phyloP scores from a whole-genome alignment of 345 rosid genomes.

The Cardiospermum halicacabum region DNA sequence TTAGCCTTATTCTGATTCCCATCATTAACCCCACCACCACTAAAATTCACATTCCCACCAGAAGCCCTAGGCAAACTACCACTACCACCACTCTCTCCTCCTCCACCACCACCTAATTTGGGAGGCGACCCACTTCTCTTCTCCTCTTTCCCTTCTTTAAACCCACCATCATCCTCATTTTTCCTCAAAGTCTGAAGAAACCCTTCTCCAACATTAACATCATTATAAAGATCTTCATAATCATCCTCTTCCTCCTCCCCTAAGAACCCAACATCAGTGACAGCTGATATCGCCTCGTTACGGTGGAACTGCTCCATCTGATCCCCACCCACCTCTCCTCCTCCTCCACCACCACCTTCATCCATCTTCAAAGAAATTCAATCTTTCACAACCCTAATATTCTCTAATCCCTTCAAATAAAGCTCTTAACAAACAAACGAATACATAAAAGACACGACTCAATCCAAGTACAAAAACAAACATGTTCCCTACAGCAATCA shows the following conservation, averaged over 20 bases:
- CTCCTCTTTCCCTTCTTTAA: slow-evolving; percentile 13
- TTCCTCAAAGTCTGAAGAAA: slow-evolving; percentile 58
- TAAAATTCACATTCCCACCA: slow-evolving; percentile 27
- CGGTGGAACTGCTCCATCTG: slow-evolving; percentile 59
- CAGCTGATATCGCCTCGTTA: slow-evolving; percentile 65
- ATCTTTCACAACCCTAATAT: slow-evolving; percentile 5
- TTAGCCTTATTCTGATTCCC: slow-evolving; percentile 16
- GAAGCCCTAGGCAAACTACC: slow-evolving; percentile 24
- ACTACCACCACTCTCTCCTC: slow-evolving; percentile 32
- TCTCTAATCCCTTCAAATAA: background rate
- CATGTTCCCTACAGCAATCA: background rate
- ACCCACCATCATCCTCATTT: slow-evolving; percentile 32
- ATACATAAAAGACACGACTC: background rate
- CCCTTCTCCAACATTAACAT: slow-evolving; percentile 78
- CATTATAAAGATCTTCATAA: slow-evolving; percentile 73
- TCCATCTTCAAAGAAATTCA: slow-evolving; percentile 21
- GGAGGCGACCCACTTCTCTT: slow-evolving; percentile 21
- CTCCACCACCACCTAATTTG: slow-evolving; percentile 7
- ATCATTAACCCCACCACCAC: slow-evolving; percentile 16
- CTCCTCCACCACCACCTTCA: slow-evolving; percentile 45
- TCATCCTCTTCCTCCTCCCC: slow-evolving; percentile 71
- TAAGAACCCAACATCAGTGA: slow-evolving; percentile 60
- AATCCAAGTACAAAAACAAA: too few species aligned
- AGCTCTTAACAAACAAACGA: background rate
- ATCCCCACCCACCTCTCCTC: slow-evolving; percentile 45